Evolutionary conservation across 495 filamentous ascomycete species (phyloP).

Genomic region (Penicillium angulare): DNA sequence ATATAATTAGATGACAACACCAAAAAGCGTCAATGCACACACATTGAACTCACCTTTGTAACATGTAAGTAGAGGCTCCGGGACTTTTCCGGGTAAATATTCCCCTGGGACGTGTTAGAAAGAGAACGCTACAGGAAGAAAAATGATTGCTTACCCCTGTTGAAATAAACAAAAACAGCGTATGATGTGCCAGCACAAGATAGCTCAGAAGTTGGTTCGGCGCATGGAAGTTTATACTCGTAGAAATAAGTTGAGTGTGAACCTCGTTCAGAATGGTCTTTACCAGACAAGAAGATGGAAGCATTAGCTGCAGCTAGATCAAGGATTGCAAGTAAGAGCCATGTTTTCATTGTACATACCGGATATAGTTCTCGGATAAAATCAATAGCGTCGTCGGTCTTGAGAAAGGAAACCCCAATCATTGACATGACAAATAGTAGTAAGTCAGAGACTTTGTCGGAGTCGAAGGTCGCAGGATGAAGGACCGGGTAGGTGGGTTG

Average conservation of each 20-base stretch:
- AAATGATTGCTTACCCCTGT: constrained; percentile 2
- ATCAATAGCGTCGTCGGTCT: constrained; percentile 4
- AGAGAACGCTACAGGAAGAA: no score
- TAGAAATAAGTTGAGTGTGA: background rate
- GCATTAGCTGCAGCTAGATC: background rate
- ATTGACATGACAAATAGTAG: constrained; percentile 9
- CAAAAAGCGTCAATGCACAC: background rate
- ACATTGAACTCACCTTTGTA: background rate
- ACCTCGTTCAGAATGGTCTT: constrained; percentile 1
- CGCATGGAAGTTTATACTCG: background rate
- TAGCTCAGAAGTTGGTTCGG: background rate
- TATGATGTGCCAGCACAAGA: constrained; percentile 7
- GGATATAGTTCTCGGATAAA: constrained; percentile 6
- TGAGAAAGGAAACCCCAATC: constrained; percentile 9
- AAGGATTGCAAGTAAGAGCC: background rate
- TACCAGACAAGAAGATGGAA: background rate
- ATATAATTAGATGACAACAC: background rate
- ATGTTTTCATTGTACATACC: background rate
- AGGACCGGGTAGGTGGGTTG: constrained; percentile 6
- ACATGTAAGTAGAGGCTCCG: background rate
- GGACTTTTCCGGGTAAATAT: constrained; percentile 1
- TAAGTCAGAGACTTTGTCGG: background rate
- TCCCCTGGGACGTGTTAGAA: background rate
- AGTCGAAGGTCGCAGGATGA: constrained; percentile 1
- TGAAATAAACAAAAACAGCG: constrained; percentile 9